phyloP scores from a whole-genome alignment of 495 filamentous ascomycete genomes.

The Penicillium robsamsonii region DNA sequence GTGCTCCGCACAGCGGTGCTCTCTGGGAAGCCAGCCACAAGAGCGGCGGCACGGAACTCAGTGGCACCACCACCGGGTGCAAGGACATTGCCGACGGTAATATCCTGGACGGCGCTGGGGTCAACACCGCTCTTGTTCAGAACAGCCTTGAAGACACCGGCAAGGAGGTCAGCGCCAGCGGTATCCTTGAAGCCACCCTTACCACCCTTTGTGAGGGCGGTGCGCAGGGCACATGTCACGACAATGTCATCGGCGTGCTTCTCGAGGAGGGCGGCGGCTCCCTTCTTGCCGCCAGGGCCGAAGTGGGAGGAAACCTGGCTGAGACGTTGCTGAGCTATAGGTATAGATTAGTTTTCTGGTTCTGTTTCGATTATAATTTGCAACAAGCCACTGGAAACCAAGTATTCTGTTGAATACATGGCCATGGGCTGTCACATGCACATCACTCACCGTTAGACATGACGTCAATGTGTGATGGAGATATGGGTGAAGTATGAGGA shows the following conservation, averaged over 20 bases:
- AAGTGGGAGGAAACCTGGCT: slow-evolving; percentile 64
- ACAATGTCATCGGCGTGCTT: slow-evolving; percentile 79
- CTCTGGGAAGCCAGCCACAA: slow-evolving; percentile 90
- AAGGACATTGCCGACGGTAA: slow-evolving; percentile 88
- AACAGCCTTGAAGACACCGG: slow-evolving; percentile 75
- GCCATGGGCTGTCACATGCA: slow-evolving; percentile 3
- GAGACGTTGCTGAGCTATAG: slow-evolving; percentile 58
- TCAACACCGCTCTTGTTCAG: slow-evolving; percentile 82
- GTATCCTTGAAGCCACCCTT: slow-evolving; percentile 97
- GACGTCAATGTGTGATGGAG: slow-evolving; percentile 30
- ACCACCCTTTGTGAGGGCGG: slow-evolving; percentile 86
- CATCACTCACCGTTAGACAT: slow-evolving; percentile 43
- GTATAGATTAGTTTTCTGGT: slow-evolving; percentile 2
- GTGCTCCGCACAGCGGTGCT: slow-evolving; percentile 75
- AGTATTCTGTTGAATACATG: slow-evolving; percentile 3
- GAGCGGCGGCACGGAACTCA: slow-evolving; percentile 88
- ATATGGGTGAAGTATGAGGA: slow-evolving; percentile 13
- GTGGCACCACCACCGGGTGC: slow-evolving; percentile 93
- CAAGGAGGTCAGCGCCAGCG: slow-evolving; percentile 77
- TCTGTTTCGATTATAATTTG: background rate
- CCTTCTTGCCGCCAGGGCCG: slow-evolving; percentile 40
- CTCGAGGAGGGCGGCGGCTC: slow-evolving; percentile 53
- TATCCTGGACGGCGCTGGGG: slow-evolving; percentile 81
- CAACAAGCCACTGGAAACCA: background rate
- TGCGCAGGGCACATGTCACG: slow-evolving; percentile 88